Conservation (phyloP, 257 asterid genomes). For the Lycium barbarum region DNA sequence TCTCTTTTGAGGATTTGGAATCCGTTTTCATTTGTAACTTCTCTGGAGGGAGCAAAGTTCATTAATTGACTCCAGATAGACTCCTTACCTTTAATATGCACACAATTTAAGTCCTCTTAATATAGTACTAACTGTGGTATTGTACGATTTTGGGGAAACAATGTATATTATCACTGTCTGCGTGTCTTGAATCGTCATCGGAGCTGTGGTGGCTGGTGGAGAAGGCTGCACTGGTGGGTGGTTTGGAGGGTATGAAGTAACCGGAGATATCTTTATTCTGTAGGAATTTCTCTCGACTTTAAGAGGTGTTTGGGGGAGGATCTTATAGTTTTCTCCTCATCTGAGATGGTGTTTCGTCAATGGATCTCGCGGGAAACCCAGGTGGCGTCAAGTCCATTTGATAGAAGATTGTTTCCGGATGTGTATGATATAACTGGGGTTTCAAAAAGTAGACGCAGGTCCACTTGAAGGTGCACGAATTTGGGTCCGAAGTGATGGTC, state of each 20-base stretch:
- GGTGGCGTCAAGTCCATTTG: background rate
- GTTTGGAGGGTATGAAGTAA: background rate
- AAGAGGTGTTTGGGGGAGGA: background rate
- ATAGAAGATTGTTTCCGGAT: background rate
- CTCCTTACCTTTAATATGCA: background rate
- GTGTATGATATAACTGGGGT: background rate
- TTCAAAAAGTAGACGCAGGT: background rate
- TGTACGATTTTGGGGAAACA: background rate
- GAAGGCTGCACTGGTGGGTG: background rate
- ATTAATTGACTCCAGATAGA: conserved; percentile 1
- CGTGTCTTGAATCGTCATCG: background rate
- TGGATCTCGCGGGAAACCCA: background rate
- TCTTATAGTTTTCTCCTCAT: conserved; percentile 16
- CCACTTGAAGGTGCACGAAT: conserved; percentile 11
- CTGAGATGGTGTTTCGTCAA: background rate
- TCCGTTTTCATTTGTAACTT: background rate
- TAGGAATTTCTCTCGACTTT: background rate
- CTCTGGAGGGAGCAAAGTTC: background rate
- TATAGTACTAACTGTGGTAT: background rate
- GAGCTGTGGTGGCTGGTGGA: background rate
- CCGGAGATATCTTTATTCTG: background rate
- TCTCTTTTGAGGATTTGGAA: background rate
- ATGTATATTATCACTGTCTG: background rate
- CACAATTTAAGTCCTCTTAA: background rate
- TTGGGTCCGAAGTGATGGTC: background rate